Base-by-base conservation (phyloP, 768 basidiomycete genomes). In the Punctularia strigosozonata region DNA sequence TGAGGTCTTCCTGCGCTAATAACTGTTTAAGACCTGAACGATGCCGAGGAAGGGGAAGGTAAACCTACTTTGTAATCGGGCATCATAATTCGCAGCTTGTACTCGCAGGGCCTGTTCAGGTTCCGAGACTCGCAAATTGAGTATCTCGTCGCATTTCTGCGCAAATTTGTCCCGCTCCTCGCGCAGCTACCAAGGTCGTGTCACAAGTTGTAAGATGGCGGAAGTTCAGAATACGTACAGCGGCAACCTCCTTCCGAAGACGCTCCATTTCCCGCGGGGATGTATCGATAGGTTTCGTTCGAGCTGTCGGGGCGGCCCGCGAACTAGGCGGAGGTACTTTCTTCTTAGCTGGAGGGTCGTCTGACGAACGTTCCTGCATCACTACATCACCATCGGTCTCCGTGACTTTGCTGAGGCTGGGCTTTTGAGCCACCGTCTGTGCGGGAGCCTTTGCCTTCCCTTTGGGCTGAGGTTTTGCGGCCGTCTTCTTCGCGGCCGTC, bases 71-170 rank as follows among this genome's bases (percentile, higher is more conserved):
- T 67, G 62, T 17, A 71, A 53, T 20, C 64, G 62, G 1, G 64
- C 65, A 37, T 80, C 67, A 41, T 71, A 72, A 38, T 73, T 70
- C 14, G 60, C 51, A 26, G 64, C 63, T 38, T 71, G 60, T 12
- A 71, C 62, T 40, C 65, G 60, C 36, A 77, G 50, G 12, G 68
- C 51, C 40, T 66, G 59, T 48, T 88, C 83, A 21, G 80, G 60
- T 43, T 86, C 85, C 4, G 82, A 81, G 28, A 64, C 55, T 32
- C 80, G 71, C 28, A 77, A 57, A 24, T 66, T 62, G 38, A 72
- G 65, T 5, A 74, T 52, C 43, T 82, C 75, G 30, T 84, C 71
- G 14, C 86, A 45, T 41, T 80, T 76, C 14, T 61, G 55, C 25
- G 64, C 61, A 2, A 85, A 51, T 19, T 62, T 54, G 22, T 67